phyloP scores from a whole-genome alignment of 2,329 filamentous ascomycete species.

The Fusarium floridanum region DNA sequence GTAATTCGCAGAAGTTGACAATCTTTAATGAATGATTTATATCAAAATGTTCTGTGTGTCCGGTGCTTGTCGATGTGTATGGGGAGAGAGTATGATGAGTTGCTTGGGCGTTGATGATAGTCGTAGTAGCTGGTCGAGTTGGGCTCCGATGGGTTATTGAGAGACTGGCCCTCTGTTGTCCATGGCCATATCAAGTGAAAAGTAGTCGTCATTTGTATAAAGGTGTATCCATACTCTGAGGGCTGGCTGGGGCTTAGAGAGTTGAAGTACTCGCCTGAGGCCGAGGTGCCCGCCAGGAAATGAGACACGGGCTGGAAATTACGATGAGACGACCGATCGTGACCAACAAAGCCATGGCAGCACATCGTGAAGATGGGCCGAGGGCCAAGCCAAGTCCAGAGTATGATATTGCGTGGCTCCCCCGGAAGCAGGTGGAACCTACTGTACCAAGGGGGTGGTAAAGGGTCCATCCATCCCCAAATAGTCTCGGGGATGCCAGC shows the following conservation, averaged over 20 bases:
- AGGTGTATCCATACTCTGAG: background rate
- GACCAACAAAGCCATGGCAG: constrained; percentile 18
- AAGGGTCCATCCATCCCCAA: background rate
- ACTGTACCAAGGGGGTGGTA: background rate
- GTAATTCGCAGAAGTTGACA: constrained; percentile 30
- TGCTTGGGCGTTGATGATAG: background rate
- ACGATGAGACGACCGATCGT: constrained; percentile 27
- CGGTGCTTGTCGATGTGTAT: background rate
- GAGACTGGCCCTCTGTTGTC: background rate
- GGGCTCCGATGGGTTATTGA: background rate
- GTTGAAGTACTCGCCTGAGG: background rate
- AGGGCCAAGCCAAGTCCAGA: constrained; percentile 6
- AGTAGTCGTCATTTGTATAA: background rate
- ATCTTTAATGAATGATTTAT: constrained; percentile 18
- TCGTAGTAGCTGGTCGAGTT: background rate
- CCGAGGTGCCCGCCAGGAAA: constrained; percentile 9
- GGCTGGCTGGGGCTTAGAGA: background rate
- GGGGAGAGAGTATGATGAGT: background rate
- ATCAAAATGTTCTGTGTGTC: background rate
- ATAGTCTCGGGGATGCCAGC: constrained; percentile 1
- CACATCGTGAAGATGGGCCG: constrained; percentile 15
- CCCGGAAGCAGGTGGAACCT: background rate
- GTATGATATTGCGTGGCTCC: background rate
- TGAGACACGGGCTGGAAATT: constrained; percentile 36
- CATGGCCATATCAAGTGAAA: background rate